Evolutionary conservation across 176 grass and related monocot genomes (phyloP), one percentile per base, ranked within the genome.

Genomic region (Paspalum vaginatum): DNA sequence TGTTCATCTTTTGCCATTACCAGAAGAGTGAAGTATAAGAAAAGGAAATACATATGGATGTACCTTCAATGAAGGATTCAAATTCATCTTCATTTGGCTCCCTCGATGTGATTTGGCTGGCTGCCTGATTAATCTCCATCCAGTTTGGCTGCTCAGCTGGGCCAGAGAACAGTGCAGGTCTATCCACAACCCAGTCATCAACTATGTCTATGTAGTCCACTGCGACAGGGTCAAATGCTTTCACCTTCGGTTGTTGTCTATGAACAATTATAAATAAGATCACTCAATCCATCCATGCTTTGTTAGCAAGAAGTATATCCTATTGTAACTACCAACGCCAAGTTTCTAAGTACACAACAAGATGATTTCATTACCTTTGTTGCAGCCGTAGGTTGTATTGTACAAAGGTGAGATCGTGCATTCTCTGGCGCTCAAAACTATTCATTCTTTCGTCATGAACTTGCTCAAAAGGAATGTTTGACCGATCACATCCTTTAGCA

Each of bases 341-440:
- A 75, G 16, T 64, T 26, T 76, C 55, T 56, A 32, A 32, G 32
- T 32, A 32, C 17, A 11, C 26, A 62, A 70, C 7, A 42, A 57
- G 44, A 79, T 48, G 70, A 43, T 81, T 38, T 27, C 20, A 18
- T 90, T 82, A 94, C 95, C 88, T 94, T 83, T 92, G 86, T 43
- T 94, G 95, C 55, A 98, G 80, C 50, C 86, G 83, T 26, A 98
- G 75, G 86, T 98, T 98, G 85, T 94, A 94, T 51, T 91, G 95
- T 37, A 98, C 92, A 89, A 92, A 94, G 60, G 80, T 92, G 38
- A 98, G 92, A 63, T 98, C 83, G 64, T 82, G 72, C 44, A 94
- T 70, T 49, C 90, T 65, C 27, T 89, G 92, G 70, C 89, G 84
- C 81, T 98, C 95, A 87, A 98, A 92, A 76, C 82, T 68, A 87